Evolutionary conservation across 768 basidiomycete genomes (phyloP).

Genomic region (Leccinum sublutescens): DNA sequence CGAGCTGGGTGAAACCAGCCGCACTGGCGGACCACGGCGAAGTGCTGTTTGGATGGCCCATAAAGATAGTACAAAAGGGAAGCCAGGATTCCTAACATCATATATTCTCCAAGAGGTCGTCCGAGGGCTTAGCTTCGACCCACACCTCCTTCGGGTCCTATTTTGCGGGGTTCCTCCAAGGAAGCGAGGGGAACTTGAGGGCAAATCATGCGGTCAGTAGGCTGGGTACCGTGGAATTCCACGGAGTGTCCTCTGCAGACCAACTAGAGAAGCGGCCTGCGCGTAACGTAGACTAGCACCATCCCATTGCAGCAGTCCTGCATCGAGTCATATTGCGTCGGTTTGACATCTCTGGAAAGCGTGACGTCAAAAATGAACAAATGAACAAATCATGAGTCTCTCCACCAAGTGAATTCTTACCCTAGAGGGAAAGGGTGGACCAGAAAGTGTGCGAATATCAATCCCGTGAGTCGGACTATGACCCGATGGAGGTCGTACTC

Average conservation of each 20-base stretch:
- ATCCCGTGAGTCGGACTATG: slow-evolving; percentile 8
- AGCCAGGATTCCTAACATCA: not conserved
- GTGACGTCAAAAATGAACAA: not conserved
- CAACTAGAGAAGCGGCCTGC: slow-evolving; percentile 4
- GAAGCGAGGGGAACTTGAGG: slow-evolving; percentile 15
- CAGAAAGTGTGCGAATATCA: not conserved
- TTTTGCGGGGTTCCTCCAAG: slow-evolving; percentile 19
- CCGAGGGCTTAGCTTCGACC: slow-evolving; percentile 15
- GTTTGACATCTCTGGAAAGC: not conserved
- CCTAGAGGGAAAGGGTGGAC: not conserved
- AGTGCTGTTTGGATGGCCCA: not conserved
- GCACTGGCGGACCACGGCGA: not conserved
- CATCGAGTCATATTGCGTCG: not conserved
- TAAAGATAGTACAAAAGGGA: slow-evolving; percentile 9
- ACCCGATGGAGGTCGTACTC: slow-evolving; percentile 10
- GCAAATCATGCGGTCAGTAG: slow-evolving; percentile 14
- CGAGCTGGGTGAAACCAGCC: slow-evolving; percentile 14
- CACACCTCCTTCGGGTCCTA: slow-evolving; percentile 21
- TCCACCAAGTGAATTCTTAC: not conserved
- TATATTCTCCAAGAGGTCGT: slow-evolving; percentile 7
- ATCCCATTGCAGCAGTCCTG: slow-evolving; percentile 1
- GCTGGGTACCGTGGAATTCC: slow-evolving; percentile 18
- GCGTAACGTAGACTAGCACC: slow-evolving; percentile 2
- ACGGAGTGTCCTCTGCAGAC: slow-evolving; percentile 14
- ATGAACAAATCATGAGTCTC: not conserved